phyloP scores from a whole-genome alignment of 1,284 basidiomycete genomes.

The Pseudozyma sp. region DNA sequence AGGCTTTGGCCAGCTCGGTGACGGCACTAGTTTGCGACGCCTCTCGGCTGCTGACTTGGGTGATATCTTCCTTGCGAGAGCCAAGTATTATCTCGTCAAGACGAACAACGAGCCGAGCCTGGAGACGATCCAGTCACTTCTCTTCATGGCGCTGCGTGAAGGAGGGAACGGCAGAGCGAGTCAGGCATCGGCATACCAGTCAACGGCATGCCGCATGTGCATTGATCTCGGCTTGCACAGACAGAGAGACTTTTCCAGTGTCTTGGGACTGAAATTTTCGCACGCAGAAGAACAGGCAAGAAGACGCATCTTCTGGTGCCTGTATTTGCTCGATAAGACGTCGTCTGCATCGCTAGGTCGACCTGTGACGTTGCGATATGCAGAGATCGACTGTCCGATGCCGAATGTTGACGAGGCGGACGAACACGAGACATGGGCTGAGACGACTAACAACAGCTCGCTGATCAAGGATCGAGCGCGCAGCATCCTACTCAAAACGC shows the following conservation, averaged over 20 bases:
- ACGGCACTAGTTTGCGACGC: constrained; percentile 24
- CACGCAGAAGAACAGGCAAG: constrained; percentile 53
- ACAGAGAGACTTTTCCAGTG: constrained; percentile 36
- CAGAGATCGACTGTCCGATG: constrained; percentile 59
- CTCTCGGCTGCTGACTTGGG: constrained; percentile 39
- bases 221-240: constrained; percentile 59
- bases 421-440: constrained; percentile 52
- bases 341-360: constrained; percentile 51
- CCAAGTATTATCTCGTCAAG: constrained; percentile 54
- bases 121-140: constrained; percentile 52
- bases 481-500: constrained; percentile 42
- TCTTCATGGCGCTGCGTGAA: constrained; percentile 59
- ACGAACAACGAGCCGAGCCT: constrained; percentile 54
- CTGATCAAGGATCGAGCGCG: constrained; percentile 41
- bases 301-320: constrained; percentile 51
- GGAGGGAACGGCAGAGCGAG: constrained; percentile 50
- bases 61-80: constrained; percentile 53
- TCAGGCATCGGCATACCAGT: constrained; percentile 50
- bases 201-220: constrained; percentile 53
- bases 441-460: constrained; percentile 48
- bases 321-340: constrained; percentile 57
- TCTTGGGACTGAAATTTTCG: constrained; percentile 41
- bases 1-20: constrained; percentile 15
- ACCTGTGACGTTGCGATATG: constrained; percentile 50
- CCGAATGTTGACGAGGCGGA: constrained; percentile 48